phyloP scores from a whole-genome alignment of 164 flowering plant species.

The Umbilicus rupestris region DNA sequence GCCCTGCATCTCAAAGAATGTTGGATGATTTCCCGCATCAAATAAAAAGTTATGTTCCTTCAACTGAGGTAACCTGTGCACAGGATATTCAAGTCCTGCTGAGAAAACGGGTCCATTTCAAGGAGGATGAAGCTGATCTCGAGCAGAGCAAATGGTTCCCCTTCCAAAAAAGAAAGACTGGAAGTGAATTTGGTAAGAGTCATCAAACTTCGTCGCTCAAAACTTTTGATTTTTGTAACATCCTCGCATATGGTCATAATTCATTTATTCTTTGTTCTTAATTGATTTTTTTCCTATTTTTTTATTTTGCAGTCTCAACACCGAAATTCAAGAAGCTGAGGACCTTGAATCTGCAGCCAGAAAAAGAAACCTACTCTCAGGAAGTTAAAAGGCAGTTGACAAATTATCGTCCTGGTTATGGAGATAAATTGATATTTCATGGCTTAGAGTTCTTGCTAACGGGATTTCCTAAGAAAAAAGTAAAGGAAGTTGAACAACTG shows the following conservation, averaged over 20 bases:
- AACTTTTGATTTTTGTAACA: neutral
- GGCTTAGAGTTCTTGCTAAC: slow-evolving; percentile 70
- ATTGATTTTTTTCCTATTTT: neutral
- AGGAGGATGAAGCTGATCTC: slow-evolving; percentile 25
- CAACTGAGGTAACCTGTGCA: slow-evolving; percentile 11
- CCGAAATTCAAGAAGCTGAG: slow-evolving; percentile 26
- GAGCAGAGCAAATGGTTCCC: slow-evolving; percentile 14
- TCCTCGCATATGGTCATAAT: neutral
- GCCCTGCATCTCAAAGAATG: slow-evolving; percentile 12
- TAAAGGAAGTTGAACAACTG: slow-evolving; percentile 43
- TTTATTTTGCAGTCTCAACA: slow-evolving; percentile 24
- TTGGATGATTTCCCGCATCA: slow-evolving; percentile 1
- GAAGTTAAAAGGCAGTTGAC: slow-evolving; percentile 20
- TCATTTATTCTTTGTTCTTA: neutral
- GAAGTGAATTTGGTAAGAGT: slow-evolving; percentile 23
- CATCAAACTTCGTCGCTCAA: neutral
- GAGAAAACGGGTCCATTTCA: slow-evolving; percentile 55
- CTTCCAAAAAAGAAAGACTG: slow-evolving; percentile 17
- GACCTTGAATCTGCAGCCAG: slow-evolving; percentile 13
- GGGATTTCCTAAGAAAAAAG: slow-evolving; percentile 47
- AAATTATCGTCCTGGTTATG: slow-evolving; percentile 10
- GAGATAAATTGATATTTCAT: slow-evolving; percentile 37
- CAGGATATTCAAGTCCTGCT: slow-evolving; percentile 15
- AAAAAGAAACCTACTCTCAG: slow-evolving; percentile 14
- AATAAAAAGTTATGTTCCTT: slow-evolving; percentile 8